Evolutionary conservation across 352 stramenopile species (phyloP), one percentile per base, ranked within the genome.

Genomic region (Globisporangium splendens): DNA sequence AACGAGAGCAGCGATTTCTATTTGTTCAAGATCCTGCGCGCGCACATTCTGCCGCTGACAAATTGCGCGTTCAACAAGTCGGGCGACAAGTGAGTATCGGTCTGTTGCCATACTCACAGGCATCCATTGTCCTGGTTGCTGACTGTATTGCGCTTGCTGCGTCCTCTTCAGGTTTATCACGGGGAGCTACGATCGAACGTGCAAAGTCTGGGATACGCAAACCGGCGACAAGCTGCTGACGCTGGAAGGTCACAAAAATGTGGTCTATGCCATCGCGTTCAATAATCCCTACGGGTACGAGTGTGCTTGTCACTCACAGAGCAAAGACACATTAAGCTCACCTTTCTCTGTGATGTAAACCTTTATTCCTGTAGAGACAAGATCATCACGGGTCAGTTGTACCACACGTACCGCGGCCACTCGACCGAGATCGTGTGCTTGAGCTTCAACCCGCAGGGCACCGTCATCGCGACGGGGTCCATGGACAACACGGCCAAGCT

Each of bases 51-150:
- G 47, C 94, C 94, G 22, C 69, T 98, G 49, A 98, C 94, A 24
- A 98, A 98, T 68, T 98, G 95, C 59, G 95, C 93, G 21, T 98
- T 98, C 75, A 98, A 98, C 86, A 98, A 98, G 64, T 95, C 81
- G 10, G 95, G 94, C 47, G 94, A 98, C 79, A 98, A 98, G 80
- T 93, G 70, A 49, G 68, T 62, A 51, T 28, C 44, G 11, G 3
- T 49, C 24, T 31, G 24, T 2, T 31, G 5, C 24, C 5, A 31
- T 18, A 18, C 4, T 17, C 11, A 56, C 38, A 39, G 10, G 33
- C 44, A 7, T 8, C 28, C 24, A 31, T 31, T 31, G 24, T 31
- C 2, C 24, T 5, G 2, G 2, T 31, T 31, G 24, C 24, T 31
- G 24, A 31, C 24, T 2, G 5, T 5, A 31, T 31, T 31, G 5